phyloP scores from a whole-genome alignment of 2,329 filamentous ascomycete species.

The Pseudogymnoascus sp. region DNA sequence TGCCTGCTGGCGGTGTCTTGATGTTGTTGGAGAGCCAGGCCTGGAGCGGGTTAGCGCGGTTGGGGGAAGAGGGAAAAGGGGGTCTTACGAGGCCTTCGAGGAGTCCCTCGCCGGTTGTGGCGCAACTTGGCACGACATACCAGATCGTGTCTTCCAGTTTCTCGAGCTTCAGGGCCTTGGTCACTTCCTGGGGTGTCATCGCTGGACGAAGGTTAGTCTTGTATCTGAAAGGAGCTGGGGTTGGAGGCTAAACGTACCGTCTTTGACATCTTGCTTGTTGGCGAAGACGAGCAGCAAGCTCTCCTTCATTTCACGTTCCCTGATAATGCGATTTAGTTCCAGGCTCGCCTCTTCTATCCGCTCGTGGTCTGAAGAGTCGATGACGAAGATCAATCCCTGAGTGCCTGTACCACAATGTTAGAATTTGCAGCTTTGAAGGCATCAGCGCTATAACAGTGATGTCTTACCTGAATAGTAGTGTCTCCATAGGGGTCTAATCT shows the following conservation, averaged over 20 bases:
- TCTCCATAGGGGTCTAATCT: slow-evolving; percentile 94
- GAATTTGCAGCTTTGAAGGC: not conserved
- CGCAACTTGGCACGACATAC: slow-evolving; percentile 79
- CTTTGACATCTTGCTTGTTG: slow-evolving; percentile 95
- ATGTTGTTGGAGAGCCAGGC: slow-evolving; percentile 80
- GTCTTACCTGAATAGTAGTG: slow-evolving; percentile 82
- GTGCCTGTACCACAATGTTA: slow-evolving; percentile 54
- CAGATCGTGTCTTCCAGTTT: slow-evolving; percentile 60
- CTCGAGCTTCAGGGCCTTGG: too few species aligned
- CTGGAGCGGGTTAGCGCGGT: slow-evolving; percentile 29
- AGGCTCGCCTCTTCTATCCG: slow-evolving; percentile 89
- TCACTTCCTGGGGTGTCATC: slow-evolving; percentile 74
- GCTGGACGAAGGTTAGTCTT: slow-evolving; percentile 41
- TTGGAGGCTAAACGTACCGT: slow-evolving; percentile 48
- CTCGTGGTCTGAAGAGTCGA: slow-evolving; percentile 87
- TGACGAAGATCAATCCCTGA: slow-evolving; percentile 96
- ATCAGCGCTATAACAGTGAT: slow-evolving; percentile 26
- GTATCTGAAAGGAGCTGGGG: not conserved
- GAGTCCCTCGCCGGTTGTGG: slow-evolving; percentile 73
- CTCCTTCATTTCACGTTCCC: slow-evolving; percentile 96
- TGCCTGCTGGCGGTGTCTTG: slow-evolving; percentile 50
- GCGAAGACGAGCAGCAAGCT: slow-evolving; percentile 91
- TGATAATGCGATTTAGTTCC: slow-evolving; percentile 94
- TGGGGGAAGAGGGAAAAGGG: slow-evolving; percentile 15
- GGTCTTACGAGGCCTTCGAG: slow-evolving; percentile 65